A percentile compares a stretch with the other conserved stretches of the same genome.
Evolutionary conservation across 2,329 filamentous ascomycete genomes (phyloP).

Genomic region (Ceratocystis lukuohia): DNA sequence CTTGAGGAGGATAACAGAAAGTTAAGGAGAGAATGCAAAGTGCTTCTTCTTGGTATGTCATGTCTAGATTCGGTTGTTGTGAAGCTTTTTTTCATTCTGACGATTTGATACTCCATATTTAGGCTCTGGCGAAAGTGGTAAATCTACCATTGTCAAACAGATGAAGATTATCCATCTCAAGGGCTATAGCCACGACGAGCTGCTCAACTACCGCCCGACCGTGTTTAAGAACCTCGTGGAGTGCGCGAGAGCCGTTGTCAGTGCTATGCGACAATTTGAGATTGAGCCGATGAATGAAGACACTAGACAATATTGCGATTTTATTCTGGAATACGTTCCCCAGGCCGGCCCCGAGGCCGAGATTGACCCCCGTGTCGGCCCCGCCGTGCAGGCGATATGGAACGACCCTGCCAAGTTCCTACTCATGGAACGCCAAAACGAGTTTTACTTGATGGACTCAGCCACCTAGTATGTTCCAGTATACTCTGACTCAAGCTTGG

Average conservation of each 20-base stretch:
- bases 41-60: conserved; percentile 74
- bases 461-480: conserved; percentile 73
- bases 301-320: conserved; percentile 63
- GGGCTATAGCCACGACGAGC: conserved; percentile 87
- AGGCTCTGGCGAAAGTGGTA: conserved; percentile 97
- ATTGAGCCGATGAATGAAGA: conserved; percentile 61
- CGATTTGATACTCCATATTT: conserved; percentile 17
- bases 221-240: conserved; percentile 98
- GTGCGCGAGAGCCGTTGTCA: conserved; percentile 86
- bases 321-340: conserved; percentile 73
- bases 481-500: not conserved
- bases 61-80: not conserved
- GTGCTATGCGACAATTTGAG: conserved; percentile 81
- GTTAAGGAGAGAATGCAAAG: conserved; percentile 96
- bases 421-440: conserved; percentile 84
- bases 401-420: conserved; percentile 69
- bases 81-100: not conserved
- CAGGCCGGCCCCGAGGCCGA: conserved; percentile 80
- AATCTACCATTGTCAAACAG: conserved; percentile 98
- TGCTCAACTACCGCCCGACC: conserved; percentile 85
- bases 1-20: conserved; percentile 90
- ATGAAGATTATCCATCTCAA: conserved; percentile 99
- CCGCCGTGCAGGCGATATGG: conserved; percentile 79
- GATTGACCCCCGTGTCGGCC: conserved; percentile 66
- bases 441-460: conserved; percentile 99